These are phyloP conservation scores for Pisolithus albus DNA, from an alignment of 768 basidiomycete genomes.

Conservation along the genomic window DNA sequence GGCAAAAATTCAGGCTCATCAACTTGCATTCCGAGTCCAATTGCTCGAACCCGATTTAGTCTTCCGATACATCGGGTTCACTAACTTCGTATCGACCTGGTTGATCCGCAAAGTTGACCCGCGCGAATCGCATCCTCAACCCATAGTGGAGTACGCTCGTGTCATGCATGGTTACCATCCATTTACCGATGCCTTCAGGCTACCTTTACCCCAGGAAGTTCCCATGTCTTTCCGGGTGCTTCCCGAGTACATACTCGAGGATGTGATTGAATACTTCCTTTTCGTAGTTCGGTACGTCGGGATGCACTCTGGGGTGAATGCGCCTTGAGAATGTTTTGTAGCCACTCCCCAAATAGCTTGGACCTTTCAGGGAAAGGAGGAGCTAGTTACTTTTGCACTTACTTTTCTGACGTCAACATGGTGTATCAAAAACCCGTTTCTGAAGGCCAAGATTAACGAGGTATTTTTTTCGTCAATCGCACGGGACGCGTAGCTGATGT, in stretches of 20 bases:
- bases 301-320: background rate
- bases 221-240: slow-evolving; percentile 80
- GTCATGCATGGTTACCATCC: background rate
- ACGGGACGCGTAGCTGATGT: background rate
- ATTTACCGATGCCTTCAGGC: slow-evolving; percentile 35
- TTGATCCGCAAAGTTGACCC: slow-evolving; percentile 88
- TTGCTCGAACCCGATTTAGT: slow-evolving; percentile 82
- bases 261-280: slow-evolving; percentile 82
- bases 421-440: slow-evolving; percentile 98
- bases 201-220: slow-evolving; percentile 81
- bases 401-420: slow-evolving; percentile 92
- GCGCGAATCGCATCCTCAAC: slow-evolving; percentile 64
- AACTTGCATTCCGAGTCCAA: slow-evolving; percentile 79
- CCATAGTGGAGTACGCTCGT: slow-evolving; percentile 52
- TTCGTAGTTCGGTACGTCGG: slow-evolving; percentile 70
- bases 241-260: slow-evolving; percentile 92
- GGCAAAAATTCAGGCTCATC: slow-evolving; percentile 59
- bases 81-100: slow-evolving; percentile 91
- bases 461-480: slow-evolving; percentile 31
- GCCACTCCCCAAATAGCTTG: slow-evolving; percentile 70
- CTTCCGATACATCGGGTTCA: slow-evolving; percentile 72
- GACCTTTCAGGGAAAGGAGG: slow-evolving; percentile 82
- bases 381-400: slow-evolving; percentile 79
- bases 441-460: slow-evolving; percentile 95
- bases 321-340: slow-evolving; percentile 15